Percentiles rank a stretch among this genome's conserved stretches.
Evolutionary conservation across 352 stramenopile genomes (phyloP).

Genomic region (Globisporangium abappressorium): DNA sequence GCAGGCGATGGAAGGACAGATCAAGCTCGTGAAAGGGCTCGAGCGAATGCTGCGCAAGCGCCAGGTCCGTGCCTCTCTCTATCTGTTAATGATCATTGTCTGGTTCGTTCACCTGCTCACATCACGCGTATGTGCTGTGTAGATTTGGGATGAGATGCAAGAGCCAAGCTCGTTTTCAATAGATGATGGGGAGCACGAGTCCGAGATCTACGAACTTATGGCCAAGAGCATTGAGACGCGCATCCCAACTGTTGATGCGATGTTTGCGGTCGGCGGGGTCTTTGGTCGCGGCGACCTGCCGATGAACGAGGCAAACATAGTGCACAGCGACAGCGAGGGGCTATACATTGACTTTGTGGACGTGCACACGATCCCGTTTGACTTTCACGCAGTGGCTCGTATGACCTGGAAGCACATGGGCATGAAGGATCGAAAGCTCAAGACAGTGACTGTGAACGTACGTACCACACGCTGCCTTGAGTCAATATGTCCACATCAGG

Average conservation of each 20-base stretch:
- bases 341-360: background rate
- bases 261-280: background rate
- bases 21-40: background rate
- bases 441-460: conserved; percentile 3
- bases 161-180: background rate
- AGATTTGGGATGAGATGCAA: conserved; percentile 1
- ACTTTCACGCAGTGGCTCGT: background rate
- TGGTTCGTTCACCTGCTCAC: background rate
- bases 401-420: conserved; percentile 11
- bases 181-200: background rate
- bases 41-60: conserved; percentile 8
- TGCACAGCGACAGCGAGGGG: conserved; percentile 3
- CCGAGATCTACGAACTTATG: conserved; percentile 1
- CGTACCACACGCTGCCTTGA: background rate
- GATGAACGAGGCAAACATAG: background rate
- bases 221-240: conserved; percentile 1
- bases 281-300: background rate
- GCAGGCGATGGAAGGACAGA: background rate
- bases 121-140: background rate
- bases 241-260: background rate
- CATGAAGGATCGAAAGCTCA: background rate
- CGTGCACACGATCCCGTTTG: background rate
- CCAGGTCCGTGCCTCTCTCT: background rate
- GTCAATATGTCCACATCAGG: background rate
- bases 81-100: background rate